Base-by-base conservation (phyloP, 2,329 filamentous ascomycete genomes). In the Ustulina deusta region DNA sequence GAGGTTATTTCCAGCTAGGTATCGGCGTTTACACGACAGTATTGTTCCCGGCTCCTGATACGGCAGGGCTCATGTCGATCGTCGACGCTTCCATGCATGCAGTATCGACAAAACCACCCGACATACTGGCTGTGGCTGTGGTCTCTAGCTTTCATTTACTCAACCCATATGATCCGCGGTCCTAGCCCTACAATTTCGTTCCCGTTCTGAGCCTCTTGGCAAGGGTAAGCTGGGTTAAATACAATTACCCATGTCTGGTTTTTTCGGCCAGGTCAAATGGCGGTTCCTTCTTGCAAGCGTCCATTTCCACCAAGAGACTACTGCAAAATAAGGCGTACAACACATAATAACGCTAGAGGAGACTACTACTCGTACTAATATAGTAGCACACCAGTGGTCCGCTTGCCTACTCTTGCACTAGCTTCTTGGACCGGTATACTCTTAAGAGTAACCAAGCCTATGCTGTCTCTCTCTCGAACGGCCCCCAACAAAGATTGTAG, bases 41-140 rank as follows among this genome's bases (percentile, higher is more conserved):
- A 34, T 49, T 55, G 42, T 55, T n/a, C 34, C 54, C 29, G 27
- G 52, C 38, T 54, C 52, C 58, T 51, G 34, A 63, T 55, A 52
- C 38, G 51, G 62, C 20, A 63, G 46, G 49, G 34, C 20, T 42
- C 46, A 27, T 69, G 66, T 62, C 48, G 66, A 69, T 69, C 66
- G 59, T 62, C 59, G 52, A 66, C 44, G 44, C 42, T 60, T 57
- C 48, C 54, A 59, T 60, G 66, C 62, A 69, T 69, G 58, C 34
- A 51, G 40, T 40, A 58, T 60, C 59, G 48, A 63, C 38, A 48
- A 49, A 54, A 52, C 62, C 48, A 48, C 34, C 44, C 25, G n/a
- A 57, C 38, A 22, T 20, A 57, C 55, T 60, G 51, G 56, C 36
- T 61, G 22, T 36, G 56, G 44, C 78, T 79, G 61, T 36, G 48